phyloP scores from a whole-genome alignment of 345 rosid genomes.

The Eucalyptus caleyi region DNA sequence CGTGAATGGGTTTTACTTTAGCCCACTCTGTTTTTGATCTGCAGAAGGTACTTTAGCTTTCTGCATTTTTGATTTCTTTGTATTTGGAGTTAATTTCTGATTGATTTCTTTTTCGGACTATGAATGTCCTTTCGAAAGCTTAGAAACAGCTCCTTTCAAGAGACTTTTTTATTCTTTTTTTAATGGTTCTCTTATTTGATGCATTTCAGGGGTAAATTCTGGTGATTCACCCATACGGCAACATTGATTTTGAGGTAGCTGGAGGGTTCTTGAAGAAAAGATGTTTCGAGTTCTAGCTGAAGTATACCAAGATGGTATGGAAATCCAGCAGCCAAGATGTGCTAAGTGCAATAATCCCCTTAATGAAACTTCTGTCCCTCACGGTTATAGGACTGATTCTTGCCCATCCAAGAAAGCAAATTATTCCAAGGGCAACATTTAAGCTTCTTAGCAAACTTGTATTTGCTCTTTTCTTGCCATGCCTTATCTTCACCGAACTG shows the following conservation, averaged over 20 bases:
- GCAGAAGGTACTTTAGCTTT: not conserved
- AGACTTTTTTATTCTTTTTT: not conserved
- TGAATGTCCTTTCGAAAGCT: not conserved
- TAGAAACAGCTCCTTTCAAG: not conserved
- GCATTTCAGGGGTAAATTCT: not conserved
- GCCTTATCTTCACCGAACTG: conserved; percentile 80
- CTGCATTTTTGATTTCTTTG: not conserved
- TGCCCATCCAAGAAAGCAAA: conserved; percentile 53
- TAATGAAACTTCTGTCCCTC: conserved; percentile 68
- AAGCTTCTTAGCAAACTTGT: conserved; percentile 87
- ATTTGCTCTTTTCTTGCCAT: conserved; percentile 83
- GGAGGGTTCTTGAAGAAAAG: not conserved
- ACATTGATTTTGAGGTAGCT: not conserved
- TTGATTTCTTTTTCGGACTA: not conserved
- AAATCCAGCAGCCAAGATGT: conserved; percentile 22
- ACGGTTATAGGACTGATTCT: conserved; percentile 70
- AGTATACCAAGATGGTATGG: conserved; percentile 1
- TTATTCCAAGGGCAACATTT: conserved; percentile 65
- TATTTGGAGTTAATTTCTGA: not conserved
- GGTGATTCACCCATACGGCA: not conserved
- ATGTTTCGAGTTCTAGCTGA: not conserved
- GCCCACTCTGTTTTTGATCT: not conserved
- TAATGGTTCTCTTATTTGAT: not conserved
- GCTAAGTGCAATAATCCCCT: conserved; percentile 47
- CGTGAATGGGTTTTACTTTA: not conserved